Conservation (phyloP, 2,329 filamentous ascomycete species). For the Juglanconis juglandina region DNA sequence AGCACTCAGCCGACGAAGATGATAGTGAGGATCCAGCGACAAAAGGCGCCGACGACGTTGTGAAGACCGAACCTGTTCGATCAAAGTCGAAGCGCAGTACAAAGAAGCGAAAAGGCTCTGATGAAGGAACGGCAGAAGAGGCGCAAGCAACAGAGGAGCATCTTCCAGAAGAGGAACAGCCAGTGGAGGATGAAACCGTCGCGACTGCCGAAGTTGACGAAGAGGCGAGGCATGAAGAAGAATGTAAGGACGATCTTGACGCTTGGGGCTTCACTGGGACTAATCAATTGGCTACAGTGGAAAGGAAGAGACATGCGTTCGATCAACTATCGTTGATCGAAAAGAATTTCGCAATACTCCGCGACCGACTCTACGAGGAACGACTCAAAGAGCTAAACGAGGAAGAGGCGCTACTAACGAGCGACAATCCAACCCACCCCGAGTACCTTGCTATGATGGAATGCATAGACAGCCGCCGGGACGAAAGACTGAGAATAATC, state of each 20-base stretch:
- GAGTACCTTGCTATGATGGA: conserved; percentile 89
- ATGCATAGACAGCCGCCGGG: conserved; percentile 76
- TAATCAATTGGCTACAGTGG: conserved; percentile 51
- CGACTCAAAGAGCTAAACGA: conserved; percentile 75
- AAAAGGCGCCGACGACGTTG: conserved; percentile 37
- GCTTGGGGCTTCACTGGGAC: conserved; percentile 14
- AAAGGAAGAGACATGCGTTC: conserved; percentile 75
- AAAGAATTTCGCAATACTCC: conserved; percentile 81
- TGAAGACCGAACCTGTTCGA: conserved; percentile 22
- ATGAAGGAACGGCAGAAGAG: conserved; percentile 25
- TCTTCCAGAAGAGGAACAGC: conserved; percentile 3
- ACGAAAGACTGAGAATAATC: conserved; percentile 76
- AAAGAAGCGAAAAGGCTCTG: conserved; percentile 27
- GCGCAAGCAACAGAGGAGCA: conserved; percentile 20
- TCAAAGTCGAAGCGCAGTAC: conserved; percentile 29
- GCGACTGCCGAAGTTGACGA: conserved; percentile 57
- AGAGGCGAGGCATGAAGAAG: conserved; percentile 63
- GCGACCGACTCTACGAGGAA: conserved; percentile 84
- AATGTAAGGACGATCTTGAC: conserved; percentile 43
- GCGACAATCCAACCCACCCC: conserved; percentile 71
- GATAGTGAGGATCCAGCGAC: conserved; percentile 39
- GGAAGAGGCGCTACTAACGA: conserved; percentile 60
- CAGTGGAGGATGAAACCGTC: conserved; percentile 41
- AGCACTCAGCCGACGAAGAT: conserved; percentile 45
- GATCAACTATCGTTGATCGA: conserved; percentile 79